Percentiles rank a stretch among this genome's conserved stretches.
These are phyloP conservation scores for Neonothopanus nambi DNA, from an alignment of 1,284 basidiomycete genomes.

Conservation along the genomic window DNA sequence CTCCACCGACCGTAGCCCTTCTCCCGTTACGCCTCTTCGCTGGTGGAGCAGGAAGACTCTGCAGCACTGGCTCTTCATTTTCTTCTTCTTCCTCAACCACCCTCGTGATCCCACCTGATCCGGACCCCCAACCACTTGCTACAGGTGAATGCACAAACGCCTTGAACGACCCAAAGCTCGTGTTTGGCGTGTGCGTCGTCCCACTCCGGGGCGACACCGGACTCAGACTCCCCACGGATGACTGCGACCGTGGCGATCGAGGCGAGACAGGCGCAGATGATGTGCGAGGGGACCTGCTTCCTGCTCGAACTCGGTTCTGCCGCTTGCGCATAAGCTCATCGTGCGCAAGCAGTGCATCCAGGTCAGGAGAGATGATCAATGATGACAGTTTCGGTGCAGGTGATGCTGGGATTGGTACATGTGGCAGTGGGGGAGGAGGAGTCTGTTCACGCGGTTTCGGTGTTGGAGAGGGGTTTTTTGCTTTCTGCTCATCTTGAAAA, in stretches of 20 bases:
- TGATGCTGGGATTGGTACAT: too few relatives aligned
- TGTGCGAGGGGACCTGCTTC: not conserved
- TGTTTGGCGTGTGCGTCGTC: not conserved
- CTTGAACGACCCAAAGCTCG: not conserved
- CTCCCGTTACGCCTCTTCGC: slow-evolving; percentile 4
- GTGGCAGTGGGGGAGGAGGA: too few relatives aligned
- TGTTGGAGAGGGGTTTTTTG: too few relatives aligned
- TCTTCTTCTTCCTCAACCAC: too few relatives aligned
- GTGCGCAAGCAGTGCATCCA: slow-evolving; percentile 61
- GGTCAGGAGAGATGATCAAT: slow-evolving; percentile 58
- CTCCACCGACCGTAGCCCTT: not conserved
- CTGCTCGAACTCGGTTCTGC: slow-evolving; percentile 1
- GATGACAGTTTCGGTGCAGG: slow-evolving; percentile 16
- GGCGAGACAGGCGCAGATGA: not conserved
- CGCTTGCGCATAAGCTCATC: slow-evolving; percentile 45
- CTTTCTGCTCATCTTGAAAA: too few relatives aligned
- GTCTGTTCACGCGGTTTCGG: too few relatives aligned
- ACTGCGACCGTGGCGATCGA: slow-evolving; percentile 8
- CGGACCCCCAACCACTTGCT: too few relatives aligned
- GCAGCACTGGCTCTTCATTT: slow-evolving; percentile 3
- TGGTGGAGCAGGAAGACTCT: slow-evolving; percentile 22
- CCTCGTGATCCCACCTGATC: too few relatives aligned
- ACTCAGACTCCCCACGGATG: not conserved
- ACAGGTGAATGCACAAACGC: not conserved
- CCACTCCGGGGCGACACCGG: slow-evolving; percentile 1